Percentiles rank a stretch among this genome's conserved stretches.
phyloP scores from a whole-genome alignment of 2,329 filamentous ascomycete species.

The Xylariaceae sp. region DNA sequence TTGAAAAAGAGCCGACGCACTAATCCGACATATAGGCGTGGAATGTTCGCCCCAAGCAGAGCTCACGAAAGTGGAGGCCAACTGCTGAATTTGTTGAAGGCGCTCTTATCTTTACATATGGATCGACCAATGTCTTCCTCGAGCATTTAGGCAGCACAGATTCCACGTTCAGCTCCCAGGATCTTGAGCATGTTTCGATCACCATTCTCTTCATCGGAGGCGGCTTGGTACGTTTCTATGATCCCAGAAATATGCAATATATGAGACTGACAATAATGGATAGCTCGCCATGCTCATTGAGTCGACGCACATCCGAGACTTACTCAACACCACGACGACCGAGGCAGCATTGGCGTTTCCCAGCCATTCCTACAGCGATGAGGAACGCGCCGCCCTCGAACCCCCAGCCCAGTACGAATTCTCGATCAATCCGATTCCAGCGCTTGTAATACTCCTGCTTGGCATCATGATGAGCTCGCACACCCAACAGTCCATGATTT shows the following conservation, averaged over 20 bases:
- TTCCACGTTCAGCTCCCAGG: slow-evolving; percentile 64
- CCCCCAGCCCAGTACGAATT: slow-evolving; percentile 63
- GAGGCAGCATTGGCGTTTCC: slow-evolving; percentile 32
- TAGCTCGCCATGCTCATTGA: slow-evolving; percentile 67
- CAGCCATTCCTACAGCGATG: slow-evolving; percentile 35
- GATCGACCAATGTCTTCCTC: slow-evolving; percentile 82
- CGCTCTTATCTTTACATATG: slow-evolving; percentile 84
- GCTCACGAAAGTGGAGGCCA: slow-evolving; percentile 60
- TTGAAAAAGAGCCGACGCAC: slow-evolving; percentile 12
- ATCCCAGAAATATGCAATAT: background rate
- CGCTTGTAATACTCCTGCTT: slow-evolving; percentile 76
- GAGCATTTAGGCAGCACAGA: slow-evolving; percentile 78
- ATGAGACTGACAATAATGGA: slow-evolving; percentile 1
- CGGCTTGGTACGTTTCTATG: slow-evolving; percentile 59
- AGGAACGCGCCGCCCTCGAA: slow-evolving; percentile 46
- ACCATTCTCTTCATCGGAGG: slow-evolving; percentile 91
- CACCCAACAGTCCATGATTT: slow-evolving; percentile 75
- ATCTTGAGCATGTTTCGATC: slow-evolving; percentile 89
- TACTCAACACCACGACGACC: slow-evolving; percentile 53
- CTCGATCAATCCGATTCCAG: slow-evolving; percentile 83
- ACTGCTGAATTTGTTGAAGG: slow-evolving; percentile 88
- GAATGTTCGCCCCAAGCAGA: slow-evolving; percentile 67
- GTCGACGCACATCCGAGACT: slow-evolving; percentile 60
- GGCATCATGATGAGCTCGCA: slow-evolving; percentile 96
- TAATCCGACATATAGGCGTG: slow-evolving; percentile 52